phyloP scores from a whole-genome alignment of 192 early-diverging fungal species.

The Paraglomus brasilianum region DNA sequence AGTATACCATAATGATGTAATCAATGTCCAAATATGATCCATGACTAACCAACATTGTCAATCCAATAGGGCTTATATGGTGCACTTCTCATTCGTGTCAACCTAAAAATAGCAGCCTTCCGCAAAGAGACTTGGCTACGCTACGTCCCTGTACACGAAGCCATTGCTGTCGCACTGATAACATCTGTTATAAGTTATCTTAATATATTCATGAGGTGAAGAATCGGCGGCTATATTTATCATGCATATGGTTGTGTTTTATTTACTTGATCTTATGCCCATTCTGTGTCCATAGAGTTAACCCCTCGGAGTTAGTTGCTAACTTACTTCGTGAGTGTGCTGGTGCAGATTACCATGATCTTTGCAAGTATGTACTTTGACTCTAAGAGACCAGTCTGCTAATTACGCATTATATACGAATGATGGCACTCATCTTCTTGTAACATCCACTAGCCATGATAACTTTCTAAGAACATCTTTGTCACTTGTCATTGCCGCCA shows the following conservation, averaged over 20 bases:
- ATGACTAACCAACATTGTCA: neutral
- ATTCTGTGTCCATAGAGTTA: constrained; percentile 56
- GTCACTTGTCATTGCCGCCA: constrained; percentile 58
- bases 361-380: constrained; percentile 52
- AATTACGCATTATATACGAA: neutral
- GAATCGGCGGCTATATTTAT: neutral
- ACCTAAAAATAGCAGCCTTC: constrained; percentile 63
- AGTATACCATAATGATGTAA: constrained; percentile 23
- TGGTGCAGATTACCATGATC: constrained; percentile 49
- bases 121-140: constrained; percentile 74
- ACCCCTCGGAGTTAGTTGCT: constrained; percentile 80
- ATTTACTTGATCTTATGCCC: neutral
- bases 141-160: constrained; percentile 72
- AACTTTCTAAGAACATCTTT: constrained; percentile 44
- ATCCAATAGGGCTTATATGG: constrained; percentile 75
- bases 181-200: constrained; percentile 76
- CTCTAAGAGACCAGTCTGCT: neutral
- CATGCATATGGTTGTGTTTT: neutral
- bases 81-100: constrained; percentile 74
- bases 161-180: constrained; percentile 62
- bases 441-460: constrained; percentile 33
- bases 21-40: neutral
- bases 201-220: constrained; percentile 77
- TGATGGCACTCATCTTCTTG: neutral
- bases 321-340: constrained; percentile 90